Conservation (phyloP, 257 asterid genomes). For the Rubia yunnanensis region DNA sequence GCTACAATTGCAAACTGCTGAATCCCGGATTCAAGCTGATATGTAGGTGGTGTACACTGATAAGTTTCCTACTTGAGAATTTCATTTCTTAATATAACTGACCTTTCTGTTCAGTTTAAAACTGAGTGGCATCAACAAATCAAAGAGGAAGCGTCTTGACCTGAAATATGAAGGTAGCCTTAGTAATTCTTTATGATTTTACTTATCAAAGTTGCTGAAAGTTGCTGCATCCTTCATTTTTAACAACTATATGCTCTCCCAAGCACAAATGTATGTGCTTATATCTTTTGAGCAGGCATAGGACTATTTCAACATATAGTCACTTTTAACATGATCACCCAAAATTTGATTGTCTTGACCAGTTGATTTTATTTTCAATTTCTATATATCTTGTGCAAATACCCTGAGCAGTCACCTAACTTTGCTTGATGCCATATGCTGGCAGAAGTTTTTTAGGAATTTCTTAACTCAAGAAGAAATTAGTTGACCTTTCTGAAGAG, state of each 20-base stretch:
- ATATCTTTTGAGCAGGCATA: neutral
- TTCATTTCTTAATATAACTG: slow-evolving; percentile 19
- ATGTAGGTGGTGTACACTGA: slow-evolving; percentile 38
- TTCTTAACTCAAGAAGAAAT: neutral
- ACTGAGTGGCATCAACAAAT: slow-evolving; percentile 45
- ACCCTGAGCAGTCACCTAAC: neutral
- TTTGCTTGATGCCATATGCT: neutral
- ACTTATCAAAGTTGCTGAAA: neutral
- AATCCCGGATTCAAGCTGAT: slow-evolving; percentile 65
- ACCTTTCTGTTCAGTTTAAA: slow-evolving; percentile 48
- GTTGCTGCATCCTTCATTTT: neutral
- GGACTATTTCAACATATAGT: neutral
- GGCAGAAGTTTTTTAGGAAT: neutral
- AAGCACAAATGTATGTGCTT: neutral
- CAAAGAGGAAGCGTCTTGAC: slow-evolving; percentile 56
- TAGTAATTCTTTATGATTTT: slow-evolving; percentile 10
- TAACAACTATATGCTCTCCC: neutral
- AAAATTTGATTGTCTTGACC: neutral
- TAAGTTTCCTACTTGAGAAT: slow-evolving; percentile 9
- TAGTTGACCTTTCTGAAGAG: neutral
- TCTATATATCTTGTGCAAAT: neutral
- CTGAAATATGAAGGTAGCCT: slow-evolving; percentile 55
- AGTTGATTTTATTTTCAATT: neutral
- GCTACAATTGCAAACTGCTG: slow-evolving; percentile 49
- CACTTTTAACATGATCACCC: neutral